Base-by-base conservation (phyloP, 257 asterid genomes). In the Nicotiana otophora region DNA sequence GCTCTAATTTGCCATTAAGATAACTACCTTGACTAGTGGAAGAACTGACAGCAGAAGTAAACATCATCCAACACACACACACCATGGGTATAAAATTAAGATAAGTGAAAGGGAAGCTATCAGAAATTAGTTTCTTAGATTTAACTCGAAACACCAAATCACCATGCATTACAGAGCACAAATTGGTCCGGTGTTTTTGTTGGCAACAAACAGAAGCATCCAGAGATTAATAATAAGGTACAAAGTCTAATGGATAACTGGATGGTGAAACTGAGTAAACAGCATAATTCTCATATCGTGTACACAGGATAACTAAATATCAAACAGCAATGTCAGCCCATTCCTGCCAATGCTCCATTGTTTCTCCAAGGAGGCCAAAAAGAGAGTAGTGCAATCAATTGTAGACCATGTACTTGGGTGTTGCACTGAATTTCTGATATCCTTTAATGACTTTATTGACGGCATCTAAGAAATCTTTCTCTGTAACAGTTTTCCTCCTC, bases 401-500 rank as follows among this genome's bases (percentile, higher is more conserved):
- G 89, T 93, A 95, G 42, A 95, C 99, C 99, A 93, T 95, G 77
- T 95, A 95, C 89, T 93, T 95, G 0, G 99, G 98, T 2, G 99
- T 95, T 3, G 99, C 98, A 69, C 98, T 95, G 90, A 95, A 95
- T 75, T 95, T 95, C 89, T 95, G 98, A 70, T 95, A 95, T 19
- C 99, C 99, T 84, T 93, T 95, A 83, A 95, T 95, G 79, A 95
- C 99, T 86, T 95, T 95, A 88, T 95, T 95, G 75, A 93, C 99
- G 1, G 99, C 99, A 82, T 95, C 99, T 4, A 95, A 89, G 48
- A 95, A 95, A 84, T 95, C 99, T 85, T 93, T 95, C 93, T 95
- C 99, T 0, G 99, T 95, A 10, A 95, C 99, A 0, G 99, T 95
- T 87, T 95, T 95, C 85, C 98, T 92, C 84, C 99, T 85, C 11